Conservation (phyloP, 2,329 filamentous ascomycete species). For the Claviceps sp. region DNA sequence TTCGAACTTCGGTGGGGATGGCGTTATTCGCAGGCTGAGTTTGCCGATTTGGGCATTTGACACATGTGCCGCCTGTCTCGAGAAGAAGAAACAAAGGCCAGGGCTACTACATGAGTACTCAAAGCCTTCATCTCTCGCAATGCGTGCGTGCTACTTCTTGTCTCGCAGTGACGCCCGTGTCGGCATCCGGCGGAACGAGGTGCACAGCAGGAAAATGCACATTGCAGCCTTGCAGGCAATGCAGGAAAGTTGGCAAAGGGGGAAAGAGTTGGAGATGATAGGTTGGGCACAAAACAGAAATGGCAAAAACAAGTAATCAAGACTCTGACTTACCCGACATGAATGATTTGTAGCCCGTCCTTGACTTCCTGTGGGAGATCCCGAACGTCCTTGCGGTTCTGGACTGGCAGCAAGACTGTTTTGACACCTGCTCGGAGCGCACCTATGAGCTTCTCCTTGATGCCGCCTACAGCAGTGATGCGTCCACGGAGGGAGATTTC, state of each 20-base stretch:
- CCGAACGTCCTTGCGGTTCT: constrained; percentile 84
- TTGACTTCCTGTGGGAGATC: constrained; percentile 85
- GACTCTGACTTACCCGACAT: constrained; percentile 56
- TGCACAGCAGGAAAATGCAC: no score
- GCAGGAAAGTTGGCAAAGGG: neutral
- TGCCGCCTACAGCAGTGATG: constrained; percentile 88
- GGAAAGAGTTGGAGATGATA: neutral
- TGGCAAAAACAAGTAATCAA: constrained; percentile 28
- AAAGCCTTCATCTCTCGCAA: no score
- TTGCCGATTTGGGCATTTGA: neutral
- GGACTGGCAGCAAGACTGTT: constrained; percentile 75
- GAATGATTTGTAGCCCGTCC: constrained; percentile 74
- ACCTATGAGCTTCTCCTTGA: constrained; percentile 97
- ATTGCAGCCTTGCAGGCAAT: neutral
- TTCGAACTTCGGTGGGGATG: neutral
- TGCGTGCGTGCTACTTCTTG: no score
- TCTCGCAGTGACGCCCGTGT: no score
- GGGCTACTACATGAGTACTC: no score
- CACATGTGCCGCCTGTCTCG: neutral
- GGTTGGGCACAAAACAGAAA: neutral
- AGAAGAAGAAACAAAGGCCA: neutral
- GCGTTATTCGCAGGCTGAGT: neutral
- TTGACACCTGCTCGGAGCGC: constrained; percentile 88
- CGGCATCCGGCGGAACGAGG: no score
- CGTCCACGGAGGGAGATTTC: constrained; percentile 72